A percentile compares a stretch with the other conserved stretches of the same genome.
Conservation (phyloP, 192 early-diverging fungal species). For the Mortierella antarctica region DNA sequence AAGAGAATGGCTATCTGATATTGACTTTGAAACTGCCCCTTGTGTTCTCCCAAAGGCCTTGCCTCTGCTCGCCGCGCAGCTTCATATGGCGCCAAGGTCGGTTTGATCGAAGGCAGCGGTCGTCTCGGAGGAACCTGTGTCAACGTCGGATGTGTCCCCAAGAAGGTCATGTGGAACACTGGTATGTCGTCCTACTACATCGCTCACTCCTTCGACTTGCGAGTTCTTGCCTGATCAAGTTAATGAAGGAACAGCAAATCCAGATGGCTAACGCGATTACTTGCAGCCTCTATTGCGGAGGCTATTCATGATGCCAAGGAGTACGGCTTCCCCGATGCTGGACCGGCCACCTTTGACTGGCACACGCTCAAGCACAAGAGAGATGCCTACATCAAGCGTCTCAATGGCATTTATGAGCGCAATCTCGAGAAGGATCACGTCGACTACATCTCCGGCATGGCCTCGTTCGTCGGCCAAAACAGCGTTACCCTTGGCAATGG, state of each 20-base stretch:
- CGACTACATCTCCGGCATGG: slow-evolving; percentile 85
- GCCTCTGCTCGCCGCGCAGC: slow-evolving; percentile 95
- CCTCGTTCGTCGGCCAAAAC: slow-evolving; percentile 83
- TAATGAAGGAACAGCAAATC: neutral
- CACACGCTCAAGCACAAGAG: slow-evolving; percentile 85
- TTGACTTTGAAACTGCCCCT: neutral
- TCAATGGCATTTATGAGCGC: slow-evolving; percentile 96
- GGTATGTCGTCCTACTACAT: slow-evolving; percentile 61
- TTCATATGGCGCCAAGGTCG: slow-evolving; percentile 91
- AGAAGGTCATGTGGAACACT: slow-evolving; percentile 97
- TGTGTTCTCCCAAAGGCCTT: slow-evolving; percentile 64
- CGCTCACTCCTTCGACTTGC: neutral
- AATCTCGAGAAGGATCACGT: slow-evolving; percentile 91
- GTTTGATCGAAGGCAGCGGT: slow-evolving; percentile 84
- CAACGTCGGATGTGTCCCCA: slow-evolving; percentile 93
- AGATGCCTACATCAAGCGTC: slow-evolving; percentile 95
- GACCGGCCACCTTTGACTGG: slow-evolving; percentile 78
- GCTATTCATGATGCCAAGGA: slow-evolving; percentile 87
- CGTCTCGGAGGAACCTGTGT: slow-evolving; percentile 92
- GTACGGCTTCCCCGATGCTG: slow-evolving; percentile 86
- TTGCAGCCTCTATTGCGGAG: slow-evolving; percentile 82
- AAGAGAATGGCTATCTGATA: neutral
- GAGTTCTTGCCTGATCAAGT: neutral
- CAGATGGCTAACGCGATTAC: too few species aligned
- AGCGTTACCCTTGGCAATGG: slow-evolving; percentile 69